Evolutionary conservation across 495 filamentous ascomycete species (phyloP), one percentile per base, ranked within the genome.

Genomic region (Penicillium alfredii): DNA sequence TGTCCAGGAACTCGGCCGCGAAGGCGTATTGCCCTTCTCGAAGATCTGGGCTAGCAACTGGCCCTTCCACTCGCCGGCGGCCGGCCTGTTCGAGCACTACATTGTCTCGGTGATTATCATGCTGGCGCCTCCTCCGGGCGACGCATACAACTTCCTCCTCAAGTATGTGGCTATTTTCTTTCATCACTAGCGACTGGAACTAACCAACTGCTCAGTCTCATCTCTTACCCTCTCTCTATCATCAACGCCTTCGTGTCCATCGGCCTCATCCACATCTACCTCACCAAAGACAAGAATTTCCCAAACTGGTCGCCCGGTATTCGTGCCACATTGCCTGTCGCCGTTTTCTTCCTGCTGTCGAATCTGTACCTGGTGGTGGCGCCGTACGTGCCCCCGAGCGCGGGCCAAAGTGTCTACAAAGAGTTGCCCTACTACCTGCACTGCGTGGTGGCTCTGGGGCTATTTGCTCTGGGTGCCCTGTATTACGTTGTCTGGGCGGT

Each of bases 381-480:
- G 42, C 79, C 80, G 4, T 85, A 80, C 66, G 76, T 77, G 24
- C 78, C 80, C 4, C 80, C 80, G 0, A 67, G 63, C 8, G 71
- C 57, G 0, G 78, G 72, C 3, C 61, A 70, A n/a, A 75, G 62
- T 14, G 78, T 79, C 3, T 72, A 77, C 36, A 65, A 82, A 2
- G 69, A 69, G 21, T 76, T 84, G 32, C 81, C 77, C 52, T 82
- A 82, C 43, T 80, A 73, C 18, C 74, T 80, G 9, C 79, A 82
- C 46, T 72, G 66, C 19, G 76, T 76, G 8, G 66, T 70, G 3
- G 77, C 78, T 0, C 54, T 81, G 17, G 76, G 51, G 4, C 63
- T 78, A 54, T 78, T 82, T 23, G 42, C 73, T 6, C 24, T 63
- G 0, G 77, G 77, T 33, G 76, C 40, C 2, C 28, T 76, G 3